phyloP scores from a whole-genome alignment of 371 early-diverging fungal genomes.

The Syncephalastrum monosporum region DNA sequence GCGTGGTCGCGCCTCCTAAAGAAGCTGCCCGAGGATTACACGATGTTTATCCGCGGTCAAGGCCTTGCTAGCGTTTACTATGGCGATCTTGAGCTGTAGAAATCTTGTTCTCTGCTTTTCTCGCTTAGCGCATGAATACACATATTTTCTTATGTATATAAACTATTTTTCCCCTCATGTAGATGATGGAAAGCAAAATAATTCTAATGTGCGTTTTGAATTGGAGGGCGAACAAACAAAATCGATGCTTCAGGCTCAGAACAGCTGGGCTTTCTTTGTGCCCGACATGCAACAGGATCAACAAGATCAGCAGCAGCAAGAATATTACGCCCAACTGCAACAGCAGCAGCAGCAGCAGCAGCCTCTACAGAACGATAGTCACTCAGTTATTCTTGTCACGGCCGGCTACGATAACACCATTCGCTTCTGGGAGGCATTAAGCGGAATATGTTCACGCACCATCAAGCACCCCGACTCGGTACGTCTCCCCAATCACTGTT shows the following conservation, averaged over 20 bases:
- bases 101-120: background rate
- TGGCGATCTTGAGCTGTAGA: constrained; percentile 4
- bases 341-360: constrained; percentile 34
- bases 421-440: constrained; percentile 96
- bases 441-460: constrained; percentile 90
- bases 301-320: constrained; percentile 10
- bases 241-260: too few relatives aligned
- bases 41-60: constrained; percentile 35
- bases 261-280: too few relatives aligned
- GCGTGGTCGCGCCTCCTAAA: constrained; percentile 27
- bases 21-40: constrained; percentile 21
- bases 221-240: too few relatives aligned
- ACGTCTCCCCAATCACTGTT: constrained; percentile 15
- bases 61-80: constrained; percentile 28
- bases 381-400: constrained; percentile 88
- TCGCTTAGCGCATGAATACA: too few relatives aligned
- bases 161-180: too few relatives aligned
- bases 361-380: constrained; percentile 56
- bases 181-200: too few relatives aligned
- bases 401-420: constrained; percentile 97
- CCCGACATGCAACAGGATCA: background rate
- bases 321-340: constrained; percentile 12
- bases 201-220: too few relatives aligned
- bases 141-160: too few relatives aligned
- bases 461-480: constrained; percentile 93